phyloP scores from a whole-genome alignment of 345 rosid species.

The Lumnitzera racemosa region DNA sequence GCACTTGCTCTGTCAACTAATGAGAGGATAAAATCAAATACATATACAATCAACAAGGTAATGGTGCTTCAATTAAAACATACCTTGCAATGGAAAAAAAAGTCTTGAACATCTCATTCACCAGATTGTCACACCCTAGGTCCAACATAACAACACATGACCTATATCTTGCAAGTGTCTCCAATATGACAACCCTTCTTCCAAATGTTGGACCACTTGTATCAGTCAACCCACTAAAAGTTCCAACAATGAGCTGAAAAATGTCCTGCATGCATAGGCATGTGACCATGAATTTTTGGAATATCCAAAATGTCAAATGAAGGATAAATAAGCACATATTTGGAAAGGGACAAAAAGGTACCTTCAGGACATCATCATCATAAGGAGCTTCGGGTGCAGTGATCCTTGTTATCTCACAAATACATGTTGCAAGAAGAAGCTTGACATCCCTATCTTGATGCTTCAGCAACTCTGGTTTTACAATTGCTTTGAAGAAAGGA shows the following conservation, averaged over 20 bases:
- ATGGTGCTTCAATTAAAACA: constrained; percentile 19
- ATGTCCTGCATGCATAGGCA: constrained; percentile 55
- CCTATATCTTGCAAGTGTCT: constrained; percentile 90
- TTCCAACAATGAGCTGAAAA: constrained; percentile 74
- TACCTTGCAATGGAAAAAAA: constrained; percentile 89
- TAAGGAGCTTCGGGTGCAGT: constrained; percentile 99
- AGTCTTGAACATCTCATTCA: constrained; percentile 83
- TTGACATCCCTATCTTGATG: constrained; percentile 92
- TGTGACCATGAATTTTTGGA: constrained; percentile 10
- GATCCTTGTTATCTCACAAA: constrained; percentile 90
- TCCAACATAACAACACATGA: constrained; percentile 97
- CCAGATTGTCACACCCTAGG: constrained; percentile 91
- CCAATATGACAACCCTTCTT: constrained; percentile 86
- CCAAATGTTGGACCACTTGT: constrained; percentile 82
- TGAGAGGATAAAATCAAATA: not conserved
- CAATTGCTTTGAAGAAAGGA: constrained; percentile 73
- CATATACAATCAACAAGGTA: not conserved
- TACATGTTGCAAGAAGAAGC: constrained; percentile 93
- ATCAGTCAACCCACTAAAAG: constrained; percentile 81
- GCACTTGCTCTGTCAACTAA: too few species aligned
- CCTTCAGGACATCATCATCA: constrained; percentile 77
- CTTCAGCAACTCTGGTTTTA: constrained; percentile 69
- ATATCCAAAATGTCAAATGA: too few species aligned
- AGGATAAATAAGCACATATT: too few species aligned
- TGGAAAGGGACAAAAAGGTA: constrained; percentile 10